Conservation (phyloP, 352 stramenopile species). For the Pythium utonaiense region DNA sequence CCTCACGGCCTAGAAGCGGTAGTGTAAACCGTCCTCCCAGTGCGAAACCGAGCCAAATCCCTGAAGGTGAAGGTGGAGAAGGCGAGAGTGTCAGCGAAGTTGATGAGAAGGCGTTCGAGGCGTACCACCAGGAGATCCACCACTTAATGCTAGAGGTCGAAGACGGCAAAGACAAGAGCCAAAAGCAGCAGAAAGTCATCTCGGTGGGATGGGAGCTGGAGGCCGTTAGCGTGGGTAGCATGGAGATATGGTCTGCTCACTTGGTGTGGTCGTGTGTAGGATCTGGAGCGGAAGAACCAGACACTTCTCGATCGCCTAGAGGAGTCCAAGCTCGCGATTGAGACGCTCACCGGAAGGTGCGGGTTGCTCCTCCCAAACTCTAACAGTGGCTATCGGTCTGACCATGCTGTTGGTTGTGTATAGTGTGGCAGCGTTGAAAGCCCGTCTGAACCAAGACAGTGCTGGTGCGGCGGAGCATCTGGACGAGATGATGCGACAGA, state of each 20-base stretch:
- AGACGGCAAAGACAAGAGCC: conserved; percentile 44
- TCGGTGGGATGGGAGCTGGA: conserved; percentile 31
- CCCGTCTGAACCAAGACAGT: conserved; percentile 66
- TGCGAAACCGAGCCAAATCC: background rate
- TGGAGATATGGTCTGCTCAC: too few relatives aligned
- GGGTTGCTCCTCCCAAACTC: background rate
- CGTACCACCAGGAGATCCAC: conserved; percentile 64
- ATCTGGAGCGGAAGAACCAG: conserved; percentile 69
- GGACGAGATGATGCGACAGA: conserved; percentile 58
- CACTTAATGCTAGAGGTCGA: conserved; percentile 64
- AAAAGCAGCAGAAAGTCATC: conserved; percentile 72
- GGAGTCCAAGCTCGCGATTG: conserved; percentile 64
- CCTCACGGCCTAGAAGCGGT: background rate
- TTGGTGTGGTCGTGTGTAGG: conserved; percentile 25
- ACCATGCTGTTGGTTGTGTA: background rate
- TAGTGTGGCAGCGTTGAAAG: conserved; percentile 70
- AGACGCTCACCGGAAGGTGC: conserved; percentile 62
- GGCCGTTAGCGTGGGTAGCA: too few relatives aligned
- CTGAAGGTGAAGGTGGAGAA: conserved; percentile 2
- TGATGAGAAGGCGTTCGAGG: conserved; percentile 65
- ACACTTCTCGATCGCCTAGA: conserved; percentile 54
- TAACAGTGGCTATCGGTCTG: too few relatives aligned
- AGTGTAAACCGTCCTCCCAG: background rate
- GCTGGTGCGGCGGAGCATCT: conserved; percentile 58
- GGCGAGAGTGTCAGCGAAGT: conserved; percentile 28